phyloP scores from a whole-genome alignment of 306 rosid species.

The Potentilla sterilis region DNA sequence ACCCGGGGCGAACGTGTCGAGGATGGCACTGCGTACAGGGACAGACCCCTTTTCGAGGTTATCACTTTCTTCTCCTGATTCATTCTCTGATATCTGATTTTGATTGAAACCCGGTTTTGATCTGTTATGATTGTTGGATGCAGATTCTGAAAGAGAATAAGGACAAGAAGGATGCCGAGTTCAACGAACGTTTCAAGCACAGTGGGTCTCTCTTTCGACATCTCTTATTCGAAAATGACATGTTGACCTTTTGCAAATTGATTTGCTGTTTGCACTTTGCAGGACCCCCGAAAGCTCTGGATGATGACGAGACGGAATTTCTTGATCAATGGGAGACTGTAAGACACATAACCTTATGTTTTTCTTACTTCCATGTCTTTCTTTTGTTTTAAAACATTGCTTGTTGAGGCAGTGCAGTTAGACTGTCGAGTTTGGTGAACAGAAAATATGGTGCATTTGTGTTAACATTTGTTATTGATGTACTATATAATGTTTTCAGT shows the following conservation, averaged over 20 bases:
- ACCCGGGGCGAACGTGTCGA: constrained; percentile 83
- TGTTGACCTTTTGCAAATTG: background rate
- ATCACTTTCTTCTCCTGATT: background rate
- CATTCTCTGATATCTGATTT: background rate
- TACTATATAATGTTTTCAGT: constrained; percentile 29
- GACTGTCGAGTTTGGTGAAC: no score
- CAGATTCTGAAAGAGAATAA: constrained; percentile 88
- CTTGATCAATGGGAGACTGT: constrained; percentile 73
- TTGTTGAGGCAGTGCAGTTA: background rate
- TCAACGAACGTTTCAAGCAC: constrained; percentile 91
- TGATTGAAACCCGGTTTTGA: background rate
- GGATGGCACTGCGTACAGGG: constrained; percentile 88
- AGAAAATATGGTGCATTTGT: background rate
- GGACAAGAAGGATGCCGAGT: constrained; percentile 87
- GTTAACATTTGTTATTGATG: constrained; percentile 2
- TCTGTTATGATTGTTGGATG: background rate
- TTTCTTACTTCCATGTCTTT: background rate
- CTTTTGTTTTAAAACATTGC: background rate
- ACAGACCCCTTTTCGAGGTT: constrained; percentile 92
- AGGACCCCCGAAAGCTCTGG: constrained; percentile 99
- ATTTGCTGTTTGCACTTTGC: constrained; percentile 24
- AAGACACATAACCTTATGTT: constrained; percentile 2
- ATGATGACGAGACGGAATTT: constrained; percentile 91
- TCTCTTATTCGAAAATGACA: background rate
- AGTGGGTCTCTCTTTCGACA: constrained; percentile 47